Base-by-base conservation (phyloP, 371 early-diverging fungal species). In the Fennellomyces sp. region DNA sequence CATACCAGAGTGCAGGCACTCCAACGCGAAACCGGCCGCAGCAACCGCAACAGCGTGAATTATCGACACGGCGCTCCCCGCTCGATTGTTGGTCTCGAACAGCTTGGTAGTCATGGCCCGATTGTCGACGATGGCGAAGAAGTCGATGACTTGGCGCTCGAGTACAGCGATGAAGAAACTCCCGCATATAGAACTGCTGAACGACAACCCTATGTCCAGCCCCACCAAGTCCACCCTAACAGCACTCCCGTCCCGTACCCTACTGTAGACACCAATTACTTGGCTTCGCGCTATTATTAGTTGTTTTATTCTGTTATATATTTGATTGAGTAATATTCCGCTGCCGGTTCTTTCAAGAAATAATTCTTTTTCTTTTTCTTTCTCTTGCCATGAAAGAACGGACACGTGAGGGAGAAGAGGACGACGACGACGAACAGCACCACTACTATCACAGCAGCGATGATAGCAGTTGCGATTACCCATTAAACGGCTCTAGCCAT, bases 31-130 rank as follows among this genome's bases (percentile, higher is more conserved):
- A 61, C 65, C 45, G 71, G 72, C 5, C 72, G 81, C 3, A 77
- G 65, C 39, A 79, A 80, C 47, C 74, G 84, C 8, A 84, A 84
- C 56, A 81, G 82, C 61, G 72, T 81, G 6, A 74, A 70, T 39
- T 84, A 78, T 49, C 74, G 73, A 58, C 70, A 76, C 52, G 73
- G 75, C 19, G 84, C 80, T 17, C 84, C 84, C 0, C 63, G 75
- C 56, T 73, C 73, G 8, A 78, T 84, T 52, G 82, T 78, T 6
- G 76, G 76, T 28, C 59, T 81, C 23, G 84, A 84, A 64, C 58
- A 72, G 51, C 68, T 74, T 48, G 73, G 78, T 72, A 64, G 63
- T 15, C 47, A 33, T 21, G 31, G 49, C 19, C 17, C 35, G 31
- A 25, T 52, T 1, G 39, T 51, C 0, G 51, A 17, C 27, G 52